Conservation (phyloP, 768 basidiomycete species). For the Psilocybe subaeruginosa region DNA sequence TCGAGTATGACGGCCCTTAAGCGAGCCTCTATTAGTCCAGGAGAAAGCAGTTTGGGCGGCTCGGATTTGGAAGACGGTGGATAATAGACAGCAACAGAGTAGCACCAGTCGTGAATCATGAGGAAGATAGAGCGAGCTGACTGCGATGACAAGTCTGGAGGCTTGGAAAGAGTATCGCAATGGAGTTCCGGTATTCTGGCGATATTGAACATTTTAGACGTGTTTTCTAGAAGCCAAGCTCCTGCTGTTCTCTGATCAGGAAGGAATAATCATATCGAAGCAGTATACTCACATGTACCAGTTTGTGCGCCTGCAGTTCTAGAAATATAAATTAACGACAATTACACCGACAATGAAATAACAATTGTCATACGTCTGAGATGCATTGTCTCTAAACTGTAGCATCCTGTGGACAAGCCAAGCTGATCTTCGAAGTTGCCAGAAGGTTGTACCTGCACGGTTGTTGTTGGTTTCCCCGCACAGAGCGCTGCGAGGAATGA, state of each 20-base stretch:
- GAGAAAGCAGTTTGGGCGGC: constrained; percentile 32
- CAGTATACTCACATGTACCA: constrained; percentile 55
- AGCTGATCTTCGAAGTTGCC: constrained; percentile 86
- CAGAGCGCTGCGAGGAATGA: constrained; percentile 50
- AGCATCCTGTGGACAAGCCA: constrained; percentile 77
- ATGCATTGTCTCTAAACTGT: constrained; percentile 63
- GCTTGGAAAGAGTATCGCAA: constrained; percentile 66
- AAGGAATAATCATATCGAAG: not conserved
- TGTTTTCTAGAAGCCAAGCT: constrained; percentile 65
- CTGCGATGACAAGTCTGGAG: constrained; percentile 45
- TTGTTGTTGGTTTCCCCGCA: constrained; percentile 39
- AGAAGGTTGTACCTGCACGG: constrained; percentile 59
- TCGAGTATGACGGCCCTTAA: constrained; percentile 57
- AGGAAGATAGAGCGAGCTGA: constrained; percentile 65
- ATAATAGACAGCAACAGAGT: constrained; percentile 71
- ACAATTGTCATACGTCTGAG: constrained; percentile 52
- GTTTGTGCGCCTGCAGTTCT: constrained; percentile 53
- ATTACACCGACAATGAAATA: not conserved
- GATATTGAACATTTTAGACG: constrained; percentile 71
- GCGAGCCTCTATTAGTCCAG: constrained; percentile 44
- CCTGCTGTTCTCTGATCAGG: constrained; percentile 34
- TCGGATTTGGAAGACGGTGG: constrained; percentile 29
- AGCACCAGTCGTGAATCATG: constrained; percentile 78
- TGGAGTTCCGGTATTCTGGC: constrained; percentile 71
- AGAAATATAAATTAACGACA: not conserved